phyloP scores from a whole-genome alignment of 768 basidiomycete species.

The Hirschioporus abietinus region DNA sequence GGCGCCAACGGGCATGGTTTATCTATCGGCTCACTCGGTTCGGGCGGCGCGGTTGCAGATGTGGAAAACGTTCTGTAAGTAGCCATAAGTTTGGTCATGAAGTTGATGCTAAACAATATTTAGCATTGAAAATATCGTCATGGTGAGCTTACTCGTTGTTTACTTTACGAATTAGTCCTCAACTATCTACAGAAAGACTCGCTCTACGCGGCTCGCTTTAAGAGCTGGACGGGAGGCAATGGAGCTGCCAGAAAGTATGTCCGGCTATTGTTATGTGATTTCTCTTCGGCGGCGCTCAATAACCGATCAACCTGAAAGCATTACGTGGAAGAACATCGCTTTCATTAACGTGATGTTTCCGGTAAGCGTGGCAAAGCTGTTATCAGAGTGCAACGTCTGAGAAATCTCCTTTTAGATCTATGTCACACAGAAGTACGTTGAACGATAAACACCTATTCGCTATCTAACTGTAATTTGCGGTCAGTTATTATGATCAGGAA shows the following conservation, averaged over 20 bases:
- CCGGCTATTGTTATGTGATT: background rate
- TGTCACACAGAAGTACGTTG: slow-evolving; percentile 54
- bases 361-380: slow-evolving; percentile 25
- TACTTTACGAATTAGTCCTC: background rate
- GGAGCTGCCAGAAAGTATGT: slow-evolving; percentile 49
- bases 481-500: slow-evolving; percentile 59
- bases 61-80: slow-evolving; percentile 54
- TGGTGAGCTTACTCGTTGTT: slow-evolving; percentile 14
- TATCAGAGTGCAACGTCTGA: background rate
- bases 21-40: slow-evolving; percentile 46
- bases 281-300: background rate
- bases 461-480: background rate
- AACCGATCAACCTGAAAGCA: slow-evolving; percentile 24
- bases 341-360: slow-evolving; percentile 52
- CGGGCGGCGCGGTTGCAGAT: slow-evolving; percentile 39
- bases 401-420: slow-evolving; percentile 38
- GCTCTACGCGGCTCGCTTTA: slow-evolving; percentile 58
- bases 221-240: slow-evolving; percentile 62
- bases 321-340: slow-evolving; percentile 54
- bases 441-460: background rate
- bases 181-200: slow-evolving; percentile 31
- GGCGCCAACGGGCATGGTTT: slow-evolving; percentile 55
- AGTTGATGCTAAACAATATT: background rate
- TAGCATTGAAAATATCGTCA: slow-evolving; percentile 24
- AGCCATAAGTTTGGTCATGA: no score